Percentiles rank a stretch among this genome's conserved stretches.
phyloP scores from a whole-genome alignment of 2,329 filamentous ascomycete species.

The Gyromitra esculenta region DNA sequence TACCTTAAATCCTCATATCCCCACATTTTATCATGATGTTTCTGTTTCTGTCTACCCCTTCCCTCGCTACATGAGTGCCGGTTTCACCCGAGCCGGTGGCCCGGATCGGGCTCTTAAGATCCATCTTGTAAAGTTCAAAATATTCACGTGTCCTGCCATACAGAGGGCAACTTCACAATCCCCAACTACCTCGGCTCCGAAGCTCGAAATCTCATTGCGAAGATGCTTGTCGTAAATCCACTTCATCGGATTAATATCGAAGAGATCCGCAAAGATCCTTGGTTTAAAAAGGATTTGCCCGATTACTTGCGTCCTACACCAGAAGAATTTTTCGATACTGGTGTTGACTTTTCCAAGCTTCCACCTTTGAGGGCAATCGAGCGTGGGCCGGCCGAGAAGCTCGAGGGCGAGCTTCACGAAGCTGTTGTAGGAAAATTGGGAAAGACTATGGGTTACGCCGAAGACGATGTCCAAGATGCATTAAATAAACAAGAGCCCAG shows the following conservation, averaged over 20 bases:
- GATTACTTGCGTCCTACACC: conserved; percentile 85
- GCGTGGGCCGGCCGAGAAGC: conserved; percentile 77
- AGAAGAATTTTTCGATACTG: conserved; percentile 92
- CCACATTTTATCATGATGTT: not conserved
- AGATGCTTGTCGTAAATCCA: conserved; percentile 94
- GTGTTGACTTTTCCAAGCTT: conserved; percentile 90
- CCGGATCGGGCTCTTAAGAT: conserved; percentile 62
- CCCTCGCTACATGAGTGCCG: conserved; percentile 1
- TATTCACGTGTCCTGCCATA: conserved; percentile 43
- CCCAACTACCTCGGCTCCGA: conserved; percentile 90
- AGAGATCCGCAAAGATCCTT: conserved; percentile 90
- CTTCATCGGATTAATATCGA: conserved; percentile 93
- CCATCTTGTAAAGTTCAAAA: conserved; percentile 64
- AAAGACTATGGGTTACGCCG: conserved; percentile 97
- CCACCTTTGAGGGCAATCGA: conserved; percentile 88
- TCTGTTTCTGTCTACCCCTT: not conserved
- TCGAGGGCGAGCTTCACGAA: conserved; percentile 89
- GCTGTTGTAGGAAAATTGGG: conserved; percentile 95
- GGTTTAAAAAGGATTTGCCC: conserved; percentile 89
- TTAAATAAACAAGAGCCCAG: conserved; percentile 91
- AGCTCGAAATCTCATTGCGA: conserved; percentile 82
- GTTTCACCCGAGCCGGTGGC: not conserved
- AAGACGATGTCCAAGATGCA: conserved; percentile 93
- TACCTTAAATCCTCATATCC: not conserved
- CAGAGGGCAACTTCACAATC: conserved; percentile 82